Evolutionary conservation across 2,329 filamentous ascomycete genomes (phyloP).

Genomic region (Chalaropsis thielavioides): DNA sequence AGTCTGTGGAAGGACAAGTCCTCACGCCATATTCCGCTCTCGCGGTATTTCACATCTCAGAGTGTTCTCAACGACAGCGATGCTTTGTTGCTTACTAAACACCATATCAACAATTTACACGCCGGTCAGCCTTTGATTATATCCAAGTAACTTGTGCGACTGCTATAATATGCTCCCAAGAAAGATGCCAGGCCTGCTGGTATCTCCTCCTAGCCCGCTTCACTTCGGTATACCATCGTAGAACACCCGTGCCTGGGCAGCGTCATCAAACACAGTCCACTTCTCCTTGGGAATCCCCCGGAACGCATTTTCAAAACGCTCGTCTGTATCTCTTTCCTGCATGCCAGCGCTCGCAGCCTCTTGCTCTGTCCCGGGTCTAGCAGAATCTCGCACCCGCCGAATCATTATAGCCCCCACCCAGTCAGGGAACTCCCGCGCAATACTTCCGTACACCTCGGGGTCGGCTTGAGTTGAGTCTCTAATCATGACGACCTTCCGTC

Average conservation of each 20-base stretch:
- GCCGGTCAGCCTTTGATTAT: too few species aligned
- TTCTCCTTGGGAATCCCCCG: slow-evolving; percentile 50
- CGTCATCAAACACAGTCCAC: slow-evolving; percentile 75
- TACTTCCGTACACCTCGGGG: slow-evolving; percentile 75
- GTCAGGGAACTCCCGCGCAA: slow-evolving; percentile 50
- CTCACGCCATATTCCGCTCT: too few species aligned
- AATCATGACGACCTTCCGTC: slow-evolving; percentile 64
- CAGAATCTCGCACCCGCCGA: slow-evolving; percentile 55
- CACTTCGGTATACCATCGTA: slow-evolving; percentile 2
- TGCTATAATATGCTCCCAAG: background rate
- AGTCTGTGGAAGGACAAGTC: too few species aligned
- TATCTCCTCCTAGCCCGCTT: background rate
- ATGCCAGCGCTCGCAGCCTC: slow-evolving; percentile 52
- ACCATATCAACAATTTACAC: too few species aligned
- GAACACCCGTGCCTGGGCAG: slow-evolving; percentile 28
- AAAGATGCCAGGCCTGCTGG: background rate
- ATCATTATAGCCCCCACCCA: slow-evolving; percentile 82
- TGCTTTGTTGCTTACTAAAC: too few species aligned
- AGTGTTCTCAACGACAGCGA: too few species aligned
- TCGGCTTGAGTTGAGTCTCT: slow-evolving; percentile 88
- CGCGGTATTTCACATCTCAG: too few species aligned
- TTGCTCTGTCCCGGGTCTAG: background rate
- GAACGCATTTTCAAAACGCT: slow-evolving; percentile 74
- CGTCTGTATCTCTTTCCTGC: slow-evolving; percentile 55
- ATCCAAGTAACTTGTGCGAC: too few species aligned